Evolutionary conservation across 2,329 filamentous ascomycete genomes (phyloP), one percentile per base, ranked within the genome.

Genomic region (Cercospora janseana): DNA sequence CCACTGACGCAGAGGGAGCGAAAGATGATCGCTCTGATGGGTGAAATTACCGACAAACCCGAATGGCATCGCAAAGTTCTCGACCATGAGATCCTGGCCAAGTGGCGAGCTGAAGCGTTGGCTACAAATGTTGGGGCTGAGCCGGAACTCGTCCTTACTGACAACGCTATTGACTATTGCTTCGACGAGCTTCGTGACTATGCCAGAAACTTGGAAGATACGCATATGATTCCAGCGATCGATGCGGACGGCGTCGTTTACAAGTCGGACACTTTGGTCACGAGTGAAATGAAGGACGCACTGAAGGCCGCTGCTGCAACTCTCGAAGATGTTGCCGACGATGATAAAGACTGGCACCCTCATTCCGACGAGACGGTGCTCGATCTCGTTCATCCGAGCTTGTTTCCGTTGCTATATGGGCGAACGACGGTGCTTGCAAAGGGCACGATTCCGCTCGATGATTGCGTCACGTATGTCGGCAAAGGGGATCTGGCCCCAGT

Each of bases 351-450:
- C 63, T 87, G 78, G 75, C 80, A 86, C 63, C 83, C 82, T 0
- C 70, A 75, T 2, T 81, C 78, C 0, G 69, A 80, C 24, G 65
- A 70, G 0, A 75, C 74, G 52, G 81, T 87, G 1, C 74, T 83
- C 0, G 78, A 87, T 60, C 68, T 86, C 1, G 74, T 86, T 4
- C 77, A 86, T 56, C 82, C 83, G 1, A 86, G 81, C 0, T 69
- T 86, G 5, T 86, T 76, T 56, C 81, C 83, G 0, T 64, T 86
- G 0, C 62, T 80, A 1, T 82, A 80, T 56, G 79, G 78, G 0
- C 65, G 66, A 10, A 74, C 73, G 2, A 69, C 70, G 3, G 69
- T 72, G 3, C 57, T 81, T 0, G 31, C 57, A 7, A 58, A 67
- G 4, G 62, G 60, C 3, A 55, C 49, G 2, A 63, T 70, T 2